Evolutionary conservation across 805 yeast species (phyloP), one percentile per base, ranked within the genome.

Genomic region (Saccharomycopsis fibuligera): DNA sequence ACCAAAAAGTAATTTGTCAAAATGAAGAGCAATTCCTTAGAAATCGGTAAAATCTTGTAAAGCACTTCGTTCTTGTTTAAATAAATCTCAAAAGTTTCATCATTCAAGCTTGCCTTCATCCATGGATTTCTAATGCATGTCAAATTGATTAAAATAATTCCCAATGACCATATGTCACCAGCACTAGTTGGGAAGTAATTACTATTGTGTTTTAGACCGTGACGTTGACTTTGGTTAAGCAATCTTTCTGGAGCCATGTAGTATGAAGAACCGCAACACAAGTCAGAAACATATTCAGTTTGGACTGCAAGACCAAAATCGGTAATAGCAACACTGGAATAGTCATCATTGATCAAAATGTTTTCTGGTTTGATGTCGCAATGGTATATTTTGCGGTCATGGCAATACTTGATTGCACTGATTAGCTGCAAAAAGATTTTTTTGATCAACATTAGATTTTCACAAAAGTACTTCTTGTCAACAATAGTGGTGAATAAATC

Each of bases 341-440:
- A 87, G 57, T 75, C 71, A 60, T 65, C 64, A 10, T 78, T 73
- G 44, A 89, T 79, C 59, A 93, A 69, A 49, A 93, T 77, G 68
- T 93, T 93, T 64, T 93, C 98, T 4, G 99, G 99, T 68, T 93
- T 93, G 56, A 90, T 78, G 66, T 90, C 98, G 61, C 97, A 86
- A 63, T 90, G 98, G 62, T 81, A 91, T 33, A 91, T 79, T n/a
- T 85, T 83, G 53, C 76, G 78, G 1, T 83, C 72, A 64, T 91
- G 97, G 60, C 95, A 86, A 67, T 82, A 86, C 54, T 79, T 77
- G 46, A 90, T 74, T 2, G 90, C 96, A 54, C 89, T 86, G 38
- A 91, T 71, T 63, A 93, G 74, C 66, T 93, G 97, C 37, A 75
- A 59, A 58, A 85, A 83, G 55, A 75, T 83, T 51, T 70, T 73